phyloP scores from a whole-genome alignment of 208 protist genomes.

The Trypanosoma melophagium region DNA sequence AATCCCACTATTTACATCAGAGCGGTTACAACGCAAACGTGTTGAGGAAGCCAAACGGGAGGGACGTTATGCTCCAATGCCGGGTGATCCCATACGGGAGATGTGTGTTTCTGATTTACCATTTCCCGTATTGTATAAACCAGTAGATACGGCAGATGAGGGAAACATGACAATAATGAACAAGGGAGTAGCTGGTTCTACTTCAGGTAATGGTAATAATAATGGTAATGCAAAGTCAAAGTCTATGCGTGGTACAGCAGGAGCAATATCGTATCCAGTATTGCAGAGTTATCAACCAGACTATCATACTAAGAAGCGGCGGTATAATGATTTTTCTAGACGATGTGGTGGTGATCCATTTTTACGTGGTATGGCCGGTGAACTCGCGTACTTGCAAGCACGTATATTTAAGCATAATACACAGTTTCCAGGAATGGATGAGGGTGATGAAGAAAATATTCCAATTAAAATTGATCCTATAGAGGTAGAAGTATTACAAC shows the following conservation, averaged over 20 bases:
- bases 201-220: background rate
- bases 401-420: conserved; percentile 37
- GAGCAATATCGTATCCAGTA: background rate
- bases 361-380: conserved; percentile 29
- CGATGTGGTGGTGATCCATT: conserved; percentile 50
- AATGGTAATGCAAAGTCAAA: background rate
- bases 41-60: conserved; percentile 39
- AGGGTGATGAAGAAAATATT: conserved; percentile 18
- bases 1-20: conserved; percentile 46
- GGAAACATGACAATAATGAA: background rate
- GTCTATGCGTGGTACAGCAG: background rate
- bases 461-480: conserved; percentile 35
- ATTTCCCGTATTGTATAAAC: conserved; percentile 29
- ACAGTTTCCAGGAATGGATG: conserved; percentile 18
- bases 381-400: conserved; percentile 44
- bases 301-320: conserved; percentile 20
- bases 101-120: conserved; percentile 35
- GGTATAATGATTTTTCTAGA: conserved; percentile 33
- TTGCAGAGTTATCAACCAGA: conserved; percentile 24
- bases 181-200: too few species aligned
- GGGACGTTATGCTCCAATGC: conserved; percentile 49
- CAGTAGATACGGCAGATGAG: background rate
- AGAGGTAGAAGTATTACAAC: conserved; percentile 52
- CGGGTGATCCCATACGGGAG: conserved; percentile 34
- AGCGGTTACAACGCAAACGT: conserved; percentile 32